A percentile compares a stretch with the other conserved stretches of the same genome.
phyloP scores from a whole-genome alignment of 139 green algal species.

The Ettlia oleoabundans region DNA sequence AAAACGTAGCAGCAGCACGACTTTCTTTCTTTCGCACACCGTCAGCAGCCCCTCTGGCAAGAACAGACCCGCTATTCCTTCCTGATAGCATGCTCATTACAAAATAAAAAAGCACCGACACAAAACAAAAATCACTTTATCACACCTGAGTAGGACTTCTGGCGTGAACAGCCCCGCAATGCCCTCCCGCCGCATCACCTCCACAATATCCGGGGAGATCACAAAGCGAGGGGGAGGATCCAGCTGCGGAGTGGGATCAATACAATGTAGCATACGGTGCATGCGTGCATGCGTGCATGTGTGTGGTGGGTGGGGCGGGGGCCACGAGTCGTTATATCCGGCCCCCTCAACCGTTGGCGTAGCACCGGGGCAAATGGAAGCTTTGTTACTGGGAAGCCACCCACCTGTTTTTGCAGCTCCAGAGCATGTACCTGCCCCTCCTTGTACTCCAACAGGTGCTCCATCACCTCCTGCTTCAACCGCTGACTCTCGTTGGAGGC shows the following conservation, averaged over 20 bases:
- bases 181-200: conserved; percentile 24
- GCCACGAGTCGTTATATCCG: too few species aligned
- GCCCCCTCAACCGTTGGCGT: too few species aligned
- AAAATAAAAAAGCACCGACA: too few species aligned
- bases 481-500: conserved; percentile 17
- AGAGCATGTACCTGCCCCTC: conserved; percentile 32
- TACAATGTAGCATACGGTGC: too few species aligned
- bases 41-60: neutral
- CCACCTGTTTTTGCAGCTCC: conserved; percentile 25
- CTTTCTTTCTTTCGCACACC: neutral
- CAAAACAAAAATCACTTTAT: too few species aligned
- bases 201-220: conserved; percentile 10
- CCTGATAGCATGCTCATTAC: neutral
- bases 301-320: too few species aligned
- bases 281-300: too few species aligned
- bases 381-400: neutral
- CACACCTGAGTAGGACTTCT: conserved; percentile 31
- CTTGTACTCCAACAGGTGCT: conserved; percentile 44
- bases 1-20: neutral
- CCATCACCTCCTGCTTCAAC: conserved; percentile 29
- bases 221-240: conserved; percentile 30
- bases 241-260: too few species aligned
- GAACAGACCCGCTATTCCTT: neutral
- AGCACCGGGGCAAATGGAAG: too few species aligned
- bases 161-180: conserved; percentile 28